Evolutionary conservation across 2,329 filamentous ascomycete genomes (phyloP).

Genomic region (Ophiostoma sp.): DNA sequence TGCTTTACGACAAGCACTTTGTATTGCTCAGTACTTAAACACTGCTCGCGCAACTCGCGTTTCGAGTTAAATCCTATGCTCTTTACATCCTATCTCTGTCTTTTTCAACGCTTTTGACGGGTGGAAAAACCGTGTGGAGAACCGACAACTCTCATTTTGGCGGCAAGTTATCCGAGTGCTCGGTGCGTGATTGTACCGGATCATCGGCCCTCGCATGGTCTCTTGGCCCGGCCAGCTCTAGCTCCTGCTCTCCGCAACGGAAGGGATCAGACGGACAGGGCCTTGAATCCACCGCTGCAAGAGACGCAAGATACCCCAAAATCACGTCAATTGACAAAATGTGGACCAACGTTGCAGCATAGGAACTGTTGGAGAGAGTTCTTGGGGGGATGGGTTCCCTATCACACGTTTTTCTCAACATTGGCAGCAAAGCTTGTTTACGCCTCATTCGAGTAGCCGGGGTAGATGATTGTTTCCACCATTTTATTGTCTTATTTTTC

Average conservation of each 20-base stretch:
- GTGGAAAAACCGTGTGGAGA: neutral
- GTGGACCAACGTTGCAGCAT: neutral
- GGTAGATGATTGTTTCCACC: too few species aligned
- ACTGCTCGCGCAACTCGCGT: neutral
- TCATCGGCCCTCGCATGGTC: neutral
- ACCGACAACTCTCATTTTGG: too few species aligned
- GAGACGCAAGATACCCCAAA: neutral
- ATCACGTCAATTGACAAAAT: neutral
- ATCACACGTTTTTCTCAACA: neutral
- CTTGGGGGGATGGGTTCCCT: neutral
- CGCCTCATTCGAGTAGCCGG: neutral
- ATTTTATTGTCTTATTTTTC: too few species aligned
- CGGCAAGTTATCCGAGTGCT: neutral
- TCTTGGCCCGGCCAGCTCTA: neutral
- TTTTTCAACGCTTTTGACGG: neutral
- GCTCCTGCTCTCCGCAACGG: neutral
- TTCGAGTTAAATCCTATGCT: too few species aligned
- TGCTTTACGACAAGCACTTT: too few species aligned
- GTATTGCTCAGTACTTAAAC: too few species aligned
- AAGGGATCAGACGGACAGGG: neutral
- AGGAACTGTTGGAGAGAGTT: neutral
- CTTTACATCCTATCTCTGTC: too few species aligned
- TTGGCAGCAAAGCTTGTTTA: neutral
- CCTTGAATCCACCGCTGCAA: neutral
- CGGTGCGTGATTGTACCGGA: too few species aligned